phyloP scores from a whole-genome alignment of 2,329 filamentous ascomycete species.

The Emergomyces africanus region DNA sequence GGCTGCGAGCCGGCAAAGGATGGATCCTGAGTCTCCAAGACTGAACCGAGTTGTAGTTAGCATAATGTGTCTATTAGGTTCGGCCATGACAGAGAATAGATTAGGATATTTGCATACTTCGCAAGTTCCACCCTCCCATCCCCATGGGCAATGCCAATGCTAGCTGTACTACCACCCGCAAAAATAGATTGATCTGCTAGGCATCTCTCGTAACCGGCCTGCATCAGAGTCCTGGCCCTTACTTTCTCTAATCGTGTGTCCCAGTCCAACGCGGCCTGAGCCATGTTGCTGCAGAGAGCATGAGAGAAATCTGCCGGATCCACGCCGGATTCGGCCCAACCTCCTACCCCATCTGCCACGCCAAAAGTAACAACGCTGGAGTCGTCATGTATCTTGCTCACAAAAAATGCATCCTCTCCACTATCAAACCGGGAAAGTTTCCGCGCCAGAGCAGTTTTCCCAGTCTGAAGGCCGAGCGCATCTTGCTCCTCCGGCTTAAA shows the following conservation, averaged over 20 bases:
- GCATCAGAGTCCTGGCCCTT: constrained; percentile 58
- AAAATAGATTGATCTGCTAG: constrained; percentile 58
- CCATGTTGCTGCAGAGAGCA: constrained; percentile 88
- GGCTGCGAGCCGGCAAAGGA: constrained; percentile 73
- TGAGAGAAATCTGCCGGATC: constrained; percentile 95
- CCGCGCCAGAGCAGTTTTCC: constrained; percentile 39
- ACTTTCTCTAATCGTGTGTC: constrained; percentile 24
- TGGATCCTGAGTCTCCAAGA: constrained; percentile 86
- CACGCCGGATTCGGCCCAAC: constrained; percentile 84
- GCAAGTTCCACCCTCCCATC: constrained; percentile 73
- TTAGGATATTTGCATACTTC: constrained; percentile 42
- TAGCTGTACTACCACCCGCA: constrained; percentile 85
- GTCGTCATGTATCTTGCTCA: constrained; percentile 58
- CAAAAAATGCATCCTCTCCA: constrained; percentile 95
- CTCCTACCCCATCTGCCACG: constrained; percentile 87
- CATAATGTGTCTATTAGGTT: not conserved
- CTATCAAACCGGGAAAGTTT: constrained; percentile 57
- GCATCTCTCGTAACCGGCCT: constrained; percentile 72
- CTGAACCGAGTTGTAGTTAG: constrained; percentile 16
- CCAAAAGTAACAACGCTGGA: constrained; percentile 56
- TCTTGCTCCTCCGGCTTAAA: constrained; percentile 45
- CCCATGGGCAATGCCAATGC: constrained; percentile 62
- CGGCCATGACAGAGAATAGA: not conserved
- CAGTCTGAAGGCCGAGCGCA: constrained; percentile 24
- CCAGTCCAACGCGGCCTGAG: constrained; percentile 54